Evolutionary conservation across 371 early-diverging fungal genomes (phyloP).

Genomic region (Mortierella sp.): DNA sequence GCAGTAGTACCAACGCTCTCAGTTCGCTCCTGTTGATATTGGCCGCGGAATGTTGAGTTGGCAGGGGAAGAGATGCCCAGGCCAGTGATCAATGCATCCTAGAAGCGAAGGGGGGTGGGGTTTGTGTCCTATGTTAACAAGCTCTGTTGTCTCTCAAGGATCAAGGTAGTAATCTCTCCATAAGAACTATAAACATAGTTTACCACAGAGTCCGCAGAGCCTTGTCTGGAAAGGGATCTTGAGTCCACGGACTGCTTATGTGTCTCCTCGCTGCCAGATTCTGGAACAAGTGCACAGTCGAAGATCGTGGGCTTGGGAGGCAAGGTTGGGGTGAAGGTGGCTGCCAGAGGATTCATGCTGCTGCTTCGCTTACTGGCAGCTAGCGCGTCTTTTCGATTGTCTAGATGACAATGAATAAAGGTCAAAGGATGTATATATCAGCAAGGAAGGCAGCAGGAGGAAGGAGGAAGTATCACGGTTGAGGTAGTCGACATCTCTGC

Average conservation of each 20-base stretch:
- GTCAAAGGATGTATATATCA: neutral
- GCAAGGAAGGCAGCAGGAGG: neutral
- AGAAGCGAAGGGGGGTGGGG: neutral
- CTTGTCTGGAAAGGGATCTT: constrained; percentile 1
- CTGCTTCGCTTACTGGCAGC: constrained; percentile 21
- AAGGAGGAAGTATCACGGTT: too few species aligned
- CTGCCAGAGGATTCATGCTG: constrained; percentile 45
- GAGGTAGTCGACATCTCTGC: too few species aligned
- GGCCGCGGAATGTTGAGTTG: too few species aligned
- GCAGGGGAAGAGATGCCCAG: constrained; percentile 29
- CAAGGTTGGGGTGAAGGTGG: constrained; percentile 44
- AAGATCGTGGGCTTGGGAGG: constrained; percentile 17
- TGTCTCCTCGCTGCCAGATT: neutral
- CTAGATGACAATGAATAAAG: neutral
- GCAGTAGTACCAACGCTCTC: too few species aligned
- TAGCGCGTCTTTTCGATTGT: constrained; percentile 5
- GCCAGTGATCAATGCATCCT: constrained; percentile 36
- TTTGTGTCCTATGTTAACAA: too few species aligned
- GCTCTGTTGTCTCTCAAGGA: too few species aligned
- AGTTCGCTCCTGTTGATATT: too few species aligned
- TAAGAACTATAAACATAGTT: neutral
- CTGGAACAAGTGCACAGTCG: constrained; percentile 17
- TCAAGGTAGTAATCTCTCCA: too few species aligned
- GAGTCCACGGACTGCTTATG: neutral
- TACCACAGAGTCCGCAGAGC: constrained; percentile 18